These are phyloP conservation scores for Pyrrhoderma lamaoense DNA, from an alignment of 1,284 basidiomycete species.

Conservation along the genomic window DNA sequence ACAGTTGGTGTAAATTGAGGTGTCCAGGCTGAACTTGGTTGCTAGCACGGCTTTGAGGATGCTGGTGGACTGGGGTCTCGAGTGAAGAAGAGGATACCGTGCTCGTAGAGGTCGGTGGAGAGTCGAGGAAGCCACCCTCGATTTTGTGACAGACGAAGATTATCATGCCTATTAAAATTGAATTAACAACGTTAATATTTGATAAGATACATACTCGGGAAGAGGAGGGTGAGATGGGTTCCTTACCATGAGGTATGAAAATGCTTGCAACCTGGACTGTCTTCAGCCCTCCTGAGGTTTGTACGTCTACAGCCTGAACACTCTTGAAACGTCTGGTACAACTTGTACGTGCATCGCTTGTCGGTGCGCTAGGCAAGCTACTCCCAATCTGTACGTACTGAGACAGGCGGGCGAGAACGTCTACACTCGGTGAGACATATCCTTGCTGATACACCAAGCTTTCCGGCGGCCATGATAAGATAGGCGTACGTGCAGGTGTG, in stretches of 20 bases:
- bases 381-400: slow-evolving; percentile 67
- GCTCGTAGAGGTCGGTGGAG: neutral
- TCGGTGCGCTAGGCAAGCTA: slow-evolving; percentile 32
- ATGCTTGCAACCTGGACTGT: slow-evolving; percentile 72
- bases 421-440: slow-evolving; percentile 26
- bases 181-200: no score
- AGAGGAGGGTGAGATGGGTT: slow-evolving; percentile 15
- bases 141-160: slow-evolving; percentile 82
- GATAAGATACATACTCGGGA: no score
- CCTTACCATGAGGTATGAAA: slow-evolving; percentile 87
- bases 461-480: slow-evolving; percentile 87
- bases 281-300: slow-evolving; percentile 48
- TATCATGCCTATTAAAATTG: slow-evolving; percentile 65
- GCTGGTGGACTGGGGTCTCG: neutral
- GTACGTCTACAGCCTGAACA: slow-evolving; percentile 55
- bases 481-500: slow-evolving; percentile 47
- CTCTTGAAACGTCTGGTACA: slow-evolving; percentile 90
- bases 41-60: no score
- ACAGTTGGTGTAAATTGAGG: neutral
- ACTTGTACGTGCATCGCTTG: slow-evolving; percentile 77
- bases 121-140: slow-evolving; percentile 23
- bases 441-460: neutral
- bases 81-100: no score
- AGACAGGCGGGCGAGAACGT: slow-evolving; percentile 76
- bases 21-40: no score